Evolutionary conservation across 495 filamentous ascomycete genomes (phyloP), one percentile per base, ranked within the genome.

Genomic region (Penicillium silybi): DNA sequence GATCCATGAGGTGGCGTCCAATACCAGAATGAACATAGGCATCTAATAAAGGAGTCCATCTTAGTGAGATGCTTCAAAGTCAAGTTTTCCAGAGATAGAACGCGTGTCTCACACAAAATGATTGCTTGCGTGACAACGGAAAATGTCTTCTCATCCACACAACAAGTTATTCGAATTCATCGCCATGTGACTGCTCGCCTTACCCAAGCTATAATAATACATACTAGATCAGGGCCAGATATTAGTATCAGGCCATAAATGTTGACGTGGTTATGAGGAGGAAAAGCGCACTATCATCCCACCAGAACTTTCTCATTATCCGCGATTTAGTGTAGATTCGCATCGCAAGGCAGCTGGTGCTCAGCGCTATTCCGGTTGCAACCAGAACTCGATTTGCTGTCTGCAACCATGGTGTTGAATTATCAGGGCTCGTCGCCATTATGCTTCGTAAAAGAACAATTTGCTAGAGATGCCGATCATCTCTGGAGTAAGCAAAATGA

Each of bases 221-320:
- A 46, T 15, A 46, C 44, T 46, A 46, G n/a, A n/a, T n/a, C n/a
- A n/a, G n/a, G n/a, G n/a, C 5, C 4, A 35, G 4, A n/a, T 27
- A 17, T 45, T 25, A 45, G 22, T 13, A 42, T 19, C 19, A 4
- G 17, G 20, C 40, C 16, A 10, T 3, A 42, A 10, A 39, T 13
- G 5, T 7, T n/a, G 37, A 39, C 6, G 9, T 42, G 16, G 34
- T n/a, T n/a, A n/a, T n/a, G n/a, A 15, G 39, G 26, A n/a, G 9
- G 17, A 18, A 2, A n/a, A 5, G n/a, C 43, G 10, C 4, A 52
- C 50, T 23, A 23, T 52, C 50, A 41, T 52, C 50, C 43, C 50
- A 52, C 50, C 50, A 52, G 26, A 52, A 52, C 11, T 41, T 46
- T 15, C 13, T 52, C 50, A 52, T 46, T 41, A 52, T 18, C n/a